Base-by-base conservation (phyloP, 768 basidiomycete species). In the Butyriboletus loyo region DNA sequence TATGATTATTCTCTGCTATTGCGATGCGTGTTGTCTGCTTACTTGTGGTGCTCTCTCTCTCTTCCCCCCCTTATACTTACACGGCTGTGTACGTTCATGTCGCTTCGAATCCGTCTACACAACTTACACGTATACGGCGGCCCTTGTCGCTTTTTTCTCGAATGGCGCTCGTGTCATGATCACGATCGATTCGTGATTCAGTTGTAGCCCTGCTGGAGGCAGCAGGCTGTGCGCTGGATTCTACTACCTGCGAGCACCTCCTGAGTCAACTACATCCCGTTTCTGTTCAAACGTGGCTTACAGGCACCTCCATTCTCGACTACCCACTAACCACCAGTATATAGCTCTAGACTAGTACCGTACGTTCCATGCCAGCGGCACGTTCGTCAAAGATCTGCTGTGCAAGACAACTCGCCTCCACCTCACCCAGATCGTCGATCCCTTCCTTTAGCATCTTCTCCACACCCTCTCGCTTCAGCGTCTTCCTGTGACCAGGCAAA, bases 1-100 rank as follows among this genome's bases (percentile, higher is more conserved):
- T 66, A 59, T 60, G 55, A 55, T 65, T 70, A 67, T 69, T 65
- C 22, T 53, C 36, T 62, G 58, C 56, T 61, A 56, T 65, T 62
- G 42, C 49, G 45, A 53, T 53, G 28, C 59, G 38, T 59, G 58
- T 56, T 61, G 54, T 59, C 21, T 61, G 40, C 36, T 51, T 51
- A 60, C 13, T 30, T 35, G 52, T 47, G 45, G 21, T 40, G 27
- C 27, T 32, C 11, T 36, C 7, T 4, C 39, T 40, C 7, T 7
- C 21, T 14, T 54, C 35, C 25, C n/a, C n/a, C n/a, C n/a, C n/a
- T n/a, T n/a, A n/a, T 45, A 41, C 46, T n/a, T 17, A n/a, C 36
- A 24, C 38, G 47, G 47, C 22, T 56, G 40, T 52, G 55, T 51
- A 37, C 45, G 15, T 28, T 46, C n/a, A n/a, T 8, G 45, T 28